A percentile compares a stretch with the other conserved stretches of the same genome.
phyloP scores from a whole-genome alignment of 495 filamentous ascomycete species.

The Penicillium soppii region DNA sequence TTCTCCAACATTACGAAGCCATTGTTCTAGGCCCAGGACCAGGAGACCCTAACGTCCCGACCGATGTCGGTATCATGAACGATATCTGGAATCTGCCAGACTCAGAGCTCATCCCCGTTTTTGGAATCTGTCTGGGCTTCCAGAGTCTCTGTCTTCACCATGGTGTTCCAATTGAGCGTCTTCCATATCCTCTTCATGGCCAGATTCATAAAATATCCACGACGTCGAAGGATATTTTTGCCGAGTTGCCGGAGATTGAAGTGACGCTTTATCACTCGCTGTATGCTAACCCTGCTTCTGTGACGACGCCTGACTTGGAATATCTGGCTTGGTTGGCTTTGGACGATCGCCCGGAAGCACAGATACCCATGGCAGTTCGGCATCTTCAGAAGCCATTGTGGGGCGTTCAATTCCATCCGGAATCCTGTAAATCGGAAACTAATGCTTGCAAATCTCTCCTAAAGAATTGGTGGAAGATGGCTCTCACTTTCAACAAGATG shows the following conservation, averaged over 20 bases:
- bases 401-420: conserved; percentile 93
- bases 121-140: conserved; percentile 92
- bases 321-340: conserved; percentile 40
- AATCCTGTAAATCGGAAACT: conserved; percentile 81
- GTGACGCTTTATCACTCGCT: conserved; percentile 90
- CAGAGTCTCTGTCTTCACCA: conserved; percentile 73
- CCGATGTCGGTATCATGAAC: conserved; percentile 78
- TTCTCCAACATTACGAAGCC: conserved; percentile 65
- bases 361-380: conserved; percentile 74
- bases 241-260: conserved; percentile 53
- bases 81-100: conserved; percentile 69
- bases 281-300: conserved; percentile 53
- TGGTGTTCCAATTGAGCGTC: conserved; percentile 61
- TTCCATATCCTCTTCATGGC: conserved; percentile 75
- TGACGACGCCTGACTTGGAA: conserved; percentile 21
- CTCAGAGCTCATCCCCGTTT: conserved; percentile 62
- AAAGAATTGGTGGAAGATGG: conserved; percentile 69
- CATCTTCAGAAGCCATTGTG: conserved; percentile 77
- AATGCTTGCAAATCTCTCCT: conserved; percentile 65
- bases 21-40: conserved; percentile 81
- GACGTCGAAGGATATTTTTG: conserved; percentile 49
- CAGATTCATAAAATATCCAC: conserved; percentile 67
- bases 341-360: conserved; percentile 11
- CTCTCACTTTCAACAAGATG: conserved; percentile 37
- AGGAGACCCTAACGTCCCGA: conserved; percentile 56